A percentile compares a stretch with the other conserved stretches of the same genome.
These are phyloP conservation scores for Chaetomiaceae sp. DNA, from an alignment of 2,329 filamentous ascomycete species.

Conservation along the genomic window DNA sequence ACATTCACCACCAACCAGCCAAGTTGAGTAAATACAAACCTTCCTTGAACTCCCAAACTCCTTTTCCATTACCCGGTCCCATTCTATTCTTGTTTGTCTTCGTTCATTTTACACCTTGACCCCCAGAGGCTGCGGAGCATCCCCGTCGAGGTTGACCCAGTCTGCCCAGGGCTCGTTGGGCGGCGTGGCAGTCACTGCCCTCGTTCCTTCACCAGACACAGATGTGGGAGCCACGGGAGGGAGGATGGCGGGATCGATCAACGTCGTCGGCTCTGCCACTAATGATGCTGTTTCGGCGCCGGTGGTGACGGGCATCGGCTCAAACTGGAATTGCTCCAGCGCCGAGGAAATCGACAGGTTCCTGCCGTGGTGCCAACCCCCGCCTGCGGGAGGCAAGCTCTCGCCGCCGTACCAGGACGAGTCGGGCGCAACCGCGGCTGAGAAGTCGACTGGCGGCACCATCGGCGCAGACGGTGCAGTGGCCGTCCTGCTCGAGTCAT, in stretches of 20 bases:
- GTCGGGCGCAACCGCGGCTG: neutral
- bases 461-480: neutral
- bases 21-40: too few species aligned
- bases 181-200: too few species aligned
- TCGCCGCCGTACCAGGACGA: neutral
- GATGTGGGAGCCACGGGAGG: neutral
- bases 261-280: neutral
- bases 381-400: neutral
- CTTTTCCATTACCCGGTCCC: neutral
- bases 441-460: neutral
- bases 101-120: neutral
- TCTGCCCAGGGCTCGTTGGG: neutral
- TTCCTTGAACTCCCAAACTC: too few species aligned
- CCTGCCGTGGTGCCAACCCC: neutral
- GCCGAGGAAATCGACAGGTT: neutral
- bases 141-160: slow-evolving; percentile 8
- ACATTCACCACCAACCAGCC: too few species aligned
- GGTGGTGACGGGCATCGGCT: neutral
- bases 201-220: too few species aligned
- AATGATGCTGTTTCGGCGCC: too few species aligned
- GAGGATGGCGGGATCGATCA: neutral
- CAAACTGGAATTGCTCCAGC: slow-evolving; percentile 6
- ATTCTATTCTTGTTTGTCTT: neutral
- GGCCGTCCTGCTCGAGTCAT: neutral
- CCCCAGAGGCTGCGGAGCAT: neutral